phyloP scores from a whole-genome alignment of 2,329 filamentous ascomycete genomes.

The Mycosphaerella sp. region DNA sequence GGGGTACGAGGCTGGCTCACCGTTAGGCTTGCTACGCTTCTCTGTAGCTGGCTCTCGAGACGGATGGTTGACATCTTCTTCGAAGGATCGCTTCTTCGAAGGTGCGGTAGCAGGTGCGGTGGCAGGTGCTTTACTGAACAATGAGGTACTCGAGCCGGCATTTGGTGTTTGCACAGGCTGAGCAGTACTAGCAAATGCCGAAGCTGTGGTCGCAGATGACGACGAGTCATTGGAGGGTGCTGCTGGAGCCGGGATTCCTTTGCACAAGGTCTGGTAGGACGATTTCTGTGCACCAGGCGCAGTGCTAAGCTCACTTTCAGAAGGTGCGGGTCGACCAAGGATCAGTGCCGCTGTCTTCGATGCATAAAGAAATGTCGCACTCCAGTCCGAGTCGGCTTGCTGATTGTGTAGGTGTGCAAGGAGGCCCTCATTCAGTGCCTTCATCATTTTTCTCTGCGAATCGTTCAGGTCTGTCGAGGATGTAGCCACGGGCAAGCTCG shows the following conservation, averaged over 20 bases:
- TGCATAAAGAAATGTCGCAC: slow-evolving; percentile 26
- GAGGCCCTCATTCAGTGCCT: slow-evolving; percentile 27
- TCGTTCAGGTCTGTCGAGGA: neutral
- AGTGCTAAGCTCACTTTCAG: slow-evolving; percentile 9
- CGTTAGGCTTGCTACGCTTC: slow-evolving; percentile 29
- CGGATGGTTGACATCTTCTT: slow-evolving; percentile 17
- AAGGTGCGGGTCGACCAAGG: slow-evolving; percentile 11
- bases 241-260: neutral
- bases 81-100: slow-evolving; percentile 25
- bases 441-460: slow-evolving; percentile 16
- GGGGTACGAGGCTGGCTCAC: slow-evolving; percentile 27
- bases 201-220: neutral
- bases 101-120: slow-evolving; percentile 30
- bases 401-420: slow-evolving; percentile 24
- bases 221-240: neutral
- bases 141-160: slow-evolving; percentile 10
- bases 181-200: neutral
- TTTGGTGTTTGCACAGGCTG: slow-evolving; percentile 20
- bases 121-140: slow-evolving; percentile 22
- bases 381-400: slow-evolving; percentile 27
- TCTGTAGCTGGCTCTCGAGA: slow-evolving; percentile 25
- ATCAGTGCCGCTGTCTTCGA: slow-evolving; percentile 23
- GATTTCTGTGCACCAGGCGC: slow-evolving; percentile 1
- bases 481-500: neutral
- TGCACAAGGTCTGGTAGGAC: neutral